These are phyloP conservation scores for Botrytis elliptica DNA, from an alignment of 2,329 filamentous ascomycete species.

Conservation along the genomic window DNA sequence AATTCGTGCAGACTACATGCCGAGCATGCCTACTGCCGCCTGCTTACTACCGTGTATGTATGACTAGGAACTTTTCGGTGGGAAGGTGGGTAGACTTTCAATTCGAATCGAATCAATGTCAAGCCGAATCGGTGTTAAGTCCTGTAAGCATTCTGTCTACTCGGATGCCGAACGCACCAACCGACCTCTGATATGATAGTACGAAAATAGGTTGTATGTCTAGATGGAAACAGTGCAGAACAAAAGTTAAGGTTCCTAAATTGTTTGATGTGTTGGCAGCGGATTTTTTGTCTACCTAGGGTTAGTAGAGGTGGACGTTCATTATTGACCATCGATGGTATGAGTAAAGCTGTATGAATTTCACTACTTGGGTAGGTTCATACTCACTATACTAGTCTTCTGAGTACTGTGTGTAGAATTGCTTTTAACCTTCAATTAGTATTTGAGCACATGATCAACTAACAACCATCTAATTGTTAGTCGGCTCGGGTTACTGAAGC, in stretches of 20 bases:
- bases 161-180: background rate
- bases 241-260: too few species aligned
- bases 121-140: background rate
- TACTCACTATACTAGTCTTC: background rate
- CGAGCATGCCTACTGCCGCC: too few species aligned
- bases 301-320: background rate
- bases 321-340: background rate
- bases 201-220: too few species aligned
- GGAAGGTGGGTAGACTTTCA: background rate
- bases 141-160: background rate
- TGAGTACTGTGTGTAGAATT: background rate
- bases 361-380: background rate
- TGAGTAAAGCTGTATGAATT: background rate
- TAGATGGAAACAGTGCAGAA: too few species aligned
- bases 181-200: background rate
- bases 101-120: background rate
- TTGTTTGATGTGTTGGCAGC: background rate
- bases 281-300: background rate
- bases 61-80: background rate
- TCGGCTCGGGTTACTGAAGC: background rate
- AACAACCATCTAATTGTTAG: background rate
- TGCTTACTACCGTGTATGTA: background rate
- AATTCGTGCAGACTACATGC: background rate
- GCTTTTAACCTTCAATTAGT: background rate
- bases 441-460: background rate